phyloP scores from a whole-genome alignment of 2,329 filamentous ascomycete species.

The Fusarium sp. region DNA sequence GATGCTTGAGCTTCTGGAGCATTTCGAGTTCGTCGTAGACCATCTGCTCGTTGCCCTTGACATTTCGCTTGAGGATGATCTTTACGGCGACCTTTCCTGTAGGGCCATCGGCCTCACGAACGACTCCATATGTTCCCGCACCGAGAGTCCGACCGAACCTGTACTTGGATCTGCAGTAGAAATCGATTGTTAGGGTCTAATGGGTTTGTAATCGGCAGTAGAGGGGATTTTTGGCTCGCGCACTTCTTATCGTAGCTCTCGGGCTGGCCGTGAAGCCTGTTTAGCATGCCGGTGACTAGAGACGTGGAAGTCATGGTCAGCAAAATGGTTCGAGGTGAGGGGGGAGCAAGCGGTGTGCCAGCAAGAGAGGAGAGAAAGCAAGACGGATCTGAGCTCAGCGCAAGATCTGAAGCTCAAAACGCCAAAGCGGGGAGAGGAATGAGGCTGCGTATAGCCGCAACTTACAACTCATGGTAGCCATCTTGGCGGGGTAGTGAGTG shows the following conservation, averaged over 20 bases:
- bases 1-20: conserved; percentile 89
- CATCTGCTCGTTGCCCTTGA: conserved; percentile 98
- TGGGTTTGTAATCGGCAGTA: conserved; percentile 13
- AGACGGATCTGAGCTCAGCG: background rate
- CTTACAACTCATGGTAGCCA: conserved; percentile 49
- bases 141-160: conserved; percentile 92
- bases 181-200: conserved; percentile 43
- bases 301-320: conserved; percentile 39
- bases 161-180: conserved; percentile 76
- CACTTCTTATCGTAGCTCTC: conserved; percentile 99
- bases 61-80: conserved; percentile 99
- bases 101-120: conserved; percentile 89
- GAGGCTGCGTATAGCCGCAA: conserved; percentile 45
- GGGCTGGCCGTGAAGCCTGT: conserved; percentile 94
- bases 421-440: conserved; percentile 37
- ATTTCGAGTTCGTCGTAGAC: conserved; percentile 97
- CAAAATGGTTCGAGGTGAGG: conserved; percentile 19
- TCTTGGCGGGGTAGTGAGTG: conserved; percentile 44
- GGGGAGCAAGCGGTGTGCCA: background rate
- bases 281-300: conserved; percentile 87
- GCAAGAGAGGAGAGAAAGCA: conserved; percentile 1
- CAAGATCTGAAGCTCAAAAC: conserved; percentile 18
- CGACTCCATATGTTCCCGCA: conserved; percentile 97
- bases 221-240: conserved; percentile 45
- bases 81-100: conserved; percentile 92